Evolutionary conservation across 2,329 filamentous ascomycete species (phyloP), one percentile per base, ranked within the genome.

Genomic region (Rhynchosporium graminicola): DNA sequence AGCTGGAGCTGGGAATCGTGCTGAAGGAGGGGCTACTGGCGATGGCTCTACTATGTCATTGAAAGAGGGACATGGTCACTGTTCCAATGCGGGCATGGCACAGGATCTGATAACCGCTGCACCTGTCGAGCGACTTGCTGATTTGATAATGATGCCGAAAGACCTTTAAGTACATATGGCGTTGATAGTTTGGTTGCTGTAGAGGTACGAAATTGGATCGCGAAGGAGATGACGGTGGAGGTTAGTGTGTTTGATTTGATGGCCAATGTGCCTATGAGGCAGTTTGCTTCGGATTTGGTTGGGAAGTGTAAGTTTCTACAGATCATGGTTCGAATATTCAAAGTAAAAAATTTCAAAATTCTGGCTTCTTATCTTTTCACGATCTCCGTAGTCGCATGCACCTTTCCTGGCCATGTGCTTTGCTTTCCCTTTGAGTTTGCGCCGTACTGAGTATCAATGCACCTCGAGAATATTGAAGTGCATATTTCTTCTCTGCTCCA

Each of bases 151-250:
- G 42, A 29, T 46, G 29, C 20, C 28, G n/a, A 28, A 0, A 68
- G 71, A 38, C 68, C 29, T 12, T 48, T 58, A 26, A 58, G 38
- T 33, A 38, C 13, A 7, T 82, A 81, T 57, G 81, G 81, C 0
- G 78, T 83, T 5, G 81, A 83, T 71, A 82, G 79, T 0, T 74
- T 83, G 8, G 78, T 82, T 7, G 81, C 80, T 1, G 79, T 83
- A 28, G 79, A 78, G 9, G 71, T 83, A 4, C 76, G 81, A 15
- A 82, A 78, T 65, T 83, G 80, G 80, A 73, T 82, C 0, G 68
- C 75, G 10, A 71, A 73, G 47, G 76, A 77, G 63, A 76, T 76
- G 26, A 77, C 13, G 4, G 26, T 77, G 1, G 74, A 80, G 48
- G 69, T 82, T 3, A 48, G 31, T 20, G 54, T 63, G 12, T 61